These are phyloP conservation scores for Komagataea norvegica DNA, from an alignment of 1,139 yeast genomes.

Conservation along the genomic window DNA sequence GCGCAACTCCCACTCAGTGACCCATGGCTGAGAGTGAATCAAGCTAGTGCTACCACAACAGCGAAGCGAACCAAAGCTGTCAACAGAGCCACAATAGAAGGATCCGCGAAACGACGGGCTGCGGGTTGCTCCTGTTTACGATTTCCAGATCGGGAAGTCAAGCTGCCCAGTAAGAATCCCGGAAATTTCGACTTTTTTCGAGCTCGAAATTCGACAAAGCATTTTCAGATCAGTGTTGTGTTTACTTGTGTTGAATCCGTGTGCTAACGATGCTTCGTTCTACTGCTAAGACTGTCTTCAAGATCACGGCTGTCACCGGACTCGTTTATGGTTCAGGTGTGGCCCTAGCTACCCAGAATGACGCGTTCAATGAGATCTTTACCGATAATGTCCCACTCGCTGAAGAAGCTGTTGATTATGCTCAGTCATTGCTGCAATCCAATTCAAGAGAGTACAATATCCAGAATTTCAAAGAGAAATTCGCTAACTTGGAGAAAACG, in stretches of 20 bases:
- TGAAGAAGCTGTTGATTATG: conserved; percentile 43
- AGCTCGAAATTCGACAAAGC: neutral
- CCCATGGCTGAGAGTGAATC: too few species aligned
- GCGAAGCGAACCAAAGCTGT: too few species aligned
- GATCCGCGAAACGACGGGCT: too few species aligned
- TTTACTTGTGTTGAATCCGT: too few species aligned
- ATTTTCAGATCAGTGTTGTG: too few species aligned
- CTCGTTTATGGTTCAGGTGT: conserved; percentile 42
- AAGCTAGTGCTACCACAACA: too few species aligned
- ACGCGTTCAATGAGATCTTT: conserved; percentile 44
- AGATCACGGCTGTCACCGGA: conserved; percentile 33
- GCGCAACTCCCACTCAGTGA: too few species aligned
- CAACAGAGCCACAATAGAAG: too few species aligned
- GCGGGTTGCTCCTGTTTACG: too few species aligned
- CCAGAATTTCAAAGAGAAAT: conserved; percentile 33
- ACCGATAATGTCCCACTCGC: conserved; percentile 60
- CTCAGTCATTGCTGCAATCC: conserved; percentile 41
- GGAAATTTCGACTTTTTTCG: conserved; percentile 3
- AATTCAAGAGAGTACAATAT: conserved; percentile 31
- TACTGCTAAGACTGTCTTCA: conserved; percentile 33
- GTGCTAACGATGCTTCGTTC: conserved; percentile 26
- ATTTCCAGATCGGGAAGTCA: conserved; percentile 19
- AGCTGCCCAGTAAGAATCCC: conserved; percentile 9
- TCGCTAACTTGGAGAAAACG: conserved; percentile 37
- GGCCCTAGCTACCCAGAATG: conserved; percentile 38